Conservation (phyloP, 345 rosid genomes). For the Anastatica hierochuntica region DNA sequence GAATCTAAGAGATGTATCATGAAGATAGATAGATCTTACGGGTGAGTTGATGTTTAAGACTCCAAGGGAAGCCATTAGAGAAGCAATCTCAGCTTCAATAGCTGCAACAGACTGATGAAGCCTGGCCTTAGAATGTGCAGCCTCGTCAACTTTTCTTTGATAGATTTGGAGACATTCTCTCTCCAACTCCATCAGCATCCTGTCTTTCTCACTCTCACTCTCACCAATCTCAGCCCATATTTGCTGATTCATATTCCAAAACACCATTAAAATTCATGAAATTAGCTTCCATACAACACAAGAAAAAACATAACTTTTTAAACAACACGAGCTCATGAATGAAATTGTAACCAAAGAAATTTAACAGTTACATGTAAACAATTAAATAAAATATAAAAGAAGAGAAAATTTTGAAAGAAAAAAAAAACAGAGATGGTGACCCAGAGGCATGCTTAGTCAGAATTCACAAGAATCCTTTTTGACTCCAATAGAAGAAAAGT, state of each 20-base stretch:
- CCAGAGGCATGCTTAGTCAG: conserved; percentile 14
- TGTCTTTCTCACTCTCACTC: conserved; percentile 72
- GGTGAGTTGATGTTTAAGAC: conserved; percentile 57
- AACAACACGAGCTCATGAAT: not conserved
- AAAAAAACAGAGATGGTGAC: not conserved
- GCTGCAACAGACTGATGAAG: conserved; percentile 92
- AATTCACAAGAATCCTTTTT: conserved; percentile 23
- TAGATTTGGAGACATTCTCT: conserved; percentile 88
- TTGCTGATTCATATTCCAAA: conserved; percentile 49
- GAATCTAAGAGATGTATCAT: not conserved
- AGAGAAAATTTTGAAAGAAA: not conserved
- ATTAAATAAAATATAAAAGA: not conserved
- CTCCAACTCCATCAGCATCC: conserved; percentile 79
- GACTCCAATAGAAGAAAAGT: conserved; percentile 10
- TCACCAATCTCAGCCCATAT: conserved; percentile 96
- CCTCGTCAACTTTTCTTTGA: conserved; percentile 84
- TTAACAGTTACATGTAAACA: conserved; percentile 4
- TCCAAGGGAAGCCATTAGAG: conserved; percentile 83
- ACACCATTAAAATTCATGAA: not conserved
- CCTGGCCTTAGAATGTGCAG: conserved; percentile 76
- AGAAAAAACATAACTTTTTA: not conserved
- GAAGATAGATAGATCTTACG: conserved; percentile 26
- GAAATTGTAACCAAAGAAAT: not conserved
- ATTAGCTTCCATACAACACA: not conserved
- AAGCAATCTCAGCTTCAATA: conserved; percentile 91